Evolutionary conservation across 768 basidiomycete genomes (phyloP), one percentile per base, ranked within the genome.

Genomic region (Russula dissimulans): DNA sequence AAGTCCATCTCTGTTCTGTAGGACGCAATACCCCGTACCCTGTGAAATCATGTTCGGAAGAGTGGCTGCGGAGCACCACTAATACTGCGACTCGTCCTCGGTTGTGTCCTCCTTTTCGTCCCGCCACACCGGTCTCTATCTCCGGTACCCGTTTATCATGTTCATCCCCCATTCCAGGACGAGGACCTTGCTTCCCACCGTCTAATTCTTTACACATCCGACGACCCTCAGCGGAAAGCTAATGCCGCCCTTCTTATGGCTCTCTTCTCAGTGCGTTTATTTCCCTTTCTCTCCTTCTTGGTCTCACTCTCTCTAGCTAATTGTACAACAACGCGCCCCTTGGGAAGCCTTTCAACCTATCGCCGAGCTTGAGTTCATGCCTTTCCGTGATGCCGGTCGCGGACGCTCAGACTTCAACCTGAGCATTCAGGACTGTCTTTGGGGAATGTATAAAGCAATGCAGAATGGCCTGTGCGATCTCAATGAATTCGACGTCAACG

Each of bases 321-420:
- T 98, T 66, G 93, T 97, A 1, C 85, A 88, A 71, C 80, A 88
- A 56, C 86, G 86, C 60, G 81, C 89, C 18, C 95, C 95, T 34
- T 95, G 91, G 86, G 91, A 95, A 72, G 93, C 94, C 3, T 95
- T 97, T 71, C 86, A 91, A 65, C 95, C 95, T 3, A 86, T 98
- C 55, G 90, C 93, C 36, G 86, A 92, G 68, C 70, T 94, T 41
- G 91, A 95, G 73, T 92, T 95, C 70, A 90, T 92, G 85, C 87
- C 91, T 15, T 98, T 98, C 70, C 81, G 97, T 60, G 97, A 99
- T 68, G 97, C 97, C 18, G 95, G 95, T 4, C 83, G 90, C 43
- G 94, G 93, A 1, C 84, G 85, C 12, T 90, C 91, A 9, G 94
- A 97, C 72, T 97, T 94, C 75, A 91, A 89, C 69, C 82, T 98